phyloP scores from a whole-genome alignment of 2,329 filamentous ascomycete genomes.

The Monosporascus sp. region DNA sequence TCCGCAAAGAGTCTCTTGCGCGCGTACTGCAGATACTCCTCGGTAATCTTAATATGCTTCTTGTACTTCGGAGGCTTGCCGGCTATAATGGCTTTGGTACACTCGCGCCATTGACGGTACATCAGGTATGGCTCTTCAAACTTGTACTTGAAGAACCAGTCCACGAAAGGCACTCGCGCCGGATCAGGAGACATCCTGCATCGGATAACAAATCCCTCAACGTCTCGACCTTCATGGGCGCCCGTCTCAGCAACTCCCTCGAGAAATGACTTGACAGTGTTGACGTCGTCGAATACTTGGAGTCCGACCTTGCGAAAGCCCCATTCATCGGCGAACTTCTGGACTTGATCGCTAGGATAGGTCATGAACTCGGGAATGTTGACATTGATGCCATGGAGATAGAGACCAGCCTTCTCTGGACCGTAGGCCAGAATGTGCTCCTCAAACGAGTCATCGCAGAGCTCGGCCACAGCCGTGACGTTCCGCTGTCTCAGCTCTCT shows the following conservation, averaged over 20 bases:
- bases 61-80: conserved; percentile 70
- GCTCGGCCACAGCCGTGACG: conserved; percentile 88
- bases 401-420: conserved; percentile 78
- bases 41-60: conserved; percentile 85
- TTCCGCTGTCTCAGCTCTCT: conserved; percentile 72
- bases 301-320: conserved; percentile 88
- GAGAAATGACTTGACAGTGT: conserved; percentile 72
- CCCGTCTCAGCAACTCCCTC: conserved; percentile 83
- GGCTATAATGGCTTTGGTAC: conserved; percentile 81
- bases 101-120: conserved; percentile 98
- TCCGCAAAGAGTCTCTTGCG: conserved; percentile 66
- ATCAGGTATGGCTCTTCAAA: conserved; percentile 98
- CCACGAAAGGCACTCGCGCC: conserved; percentile 54
- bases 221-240: conserved; percentile 83
- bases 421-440: conserved; percentile 93
- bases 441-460: conserved; percentile 94
- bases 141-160: conserved; percentile 99
- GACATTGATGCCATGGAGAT: conserved; percentile 92
- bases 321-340: conserved; percentile 86
- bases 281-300: conserved; percentile 68
- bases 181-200: conserved; percentile 64
- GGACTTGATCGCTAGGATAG: conserved; percentile 76
- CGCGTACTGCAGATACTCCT: conserved; percentile 83
- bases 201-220: conserved; percentile 93
- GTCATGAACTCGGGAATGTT: conserved; percentile 91